Base-by-base conservation (phyloP, 2,329 filamentous ascomycete species). In the Fusarium tjaetaba region DNA sequence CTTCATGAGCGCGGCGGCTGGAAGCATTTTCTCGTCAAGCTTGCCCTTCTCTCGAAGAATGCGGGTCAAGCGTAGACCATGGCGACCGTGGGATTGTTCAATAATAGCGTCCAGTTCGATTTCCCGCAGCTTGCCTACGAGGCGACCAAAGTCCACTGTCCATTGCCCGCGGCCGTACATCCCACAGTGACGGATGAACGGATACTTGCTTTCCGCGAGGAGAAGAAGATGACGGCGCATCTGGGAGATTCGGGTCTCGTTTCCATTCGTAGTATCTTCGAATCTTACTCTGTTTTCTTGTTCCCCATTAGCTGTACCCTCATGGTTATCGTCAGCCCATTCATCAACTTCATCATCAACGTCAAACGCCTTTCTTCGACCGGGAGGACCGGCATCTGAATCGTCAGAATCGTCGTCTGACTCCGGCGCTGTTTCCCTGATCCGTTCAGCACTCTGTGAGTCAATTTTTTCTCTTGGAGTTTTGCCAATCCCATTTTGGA, bases 1-100 rank as follows among this genome's bases (percentile, higher is more conserved):
- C 65, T 93, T 92, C 86, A 98, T 92, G 69, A 99, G 89, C 60
- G 93, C 93, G 63, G 95, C 88, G 56, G 91, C 91, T 42, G 93
- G 93, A 18, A 98, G 87, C 69, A 93, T 92, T 82, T 97, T 97
- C 82, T 99, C 96, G 75, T 98, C 96, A n/a, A 98, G 86, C 79
- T 96, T 97, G 60, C 96, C 96, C 79, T 95, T 94, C 66, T 93
- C 91, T 43, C 93, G 89, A 26, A 99, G 88, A 62, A 98, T 94
- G 26, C 94, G 92, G 26, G 95, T 89, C n/a, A 99, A 86, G 14
- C 96, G 93, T 24, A 96, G 88, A 2, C 94, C 94, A 52, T 93
- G 86, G 13, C 89, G 88, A 13, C 94, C 95, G 76, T 94, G 95
- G 5, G 90, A 90, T 59, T 94, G 90, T 71, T 93, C 89, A 63